Evolutionary conservation across 1,284 basidiomycete species (phyloP).

Genomic region (Rhodotorula sp.): DNA sequence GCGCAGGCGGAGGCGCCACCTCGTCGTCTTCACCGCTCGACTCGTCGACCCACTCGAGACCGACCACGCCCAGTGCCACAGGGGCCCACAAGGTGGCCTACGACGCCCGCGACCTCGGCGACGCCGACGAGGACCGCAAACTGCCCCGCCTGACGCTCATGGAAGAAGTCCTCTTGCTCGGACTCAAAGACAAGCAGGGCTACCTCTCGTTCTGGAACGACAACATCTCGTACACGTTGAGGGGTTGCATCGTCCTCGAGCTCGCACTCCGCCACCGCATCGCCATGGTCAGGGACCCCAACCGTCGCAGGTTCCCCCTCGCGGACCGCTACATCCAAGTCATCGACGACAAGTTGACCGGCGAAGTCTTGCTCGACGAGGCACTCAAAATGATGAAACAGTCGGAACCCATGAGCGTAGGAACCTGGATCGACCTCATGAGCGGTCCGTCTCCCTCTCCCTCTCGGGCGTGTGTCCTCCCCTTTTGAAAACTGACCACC

Average conservation of each 20-base stretch:
- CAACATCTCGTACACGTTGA: conserved; percentile 92
- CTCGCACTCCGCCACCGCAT: conserved; percentile 86
- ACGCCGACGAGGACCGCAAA: conserved; percentile 67
- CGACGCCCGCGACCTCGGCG: conserved; percentile 86
- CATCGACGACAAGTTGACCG: conserved; percentile 83
- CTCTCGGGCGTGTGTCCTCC: not conserved
- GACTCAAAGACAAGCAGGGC: conserved; percentile 62
- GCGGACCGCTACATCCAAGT: conserved; percentile 82
- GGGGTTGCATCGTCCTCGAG: conserved; percentile 92
- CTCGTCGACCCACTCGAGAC: conserved; percentile 13
- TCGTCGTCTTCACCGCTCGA: not conserved
- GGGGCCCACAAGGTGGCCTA: conserved; percentile 71
- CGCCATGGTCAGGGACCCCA: conserved; percentile 79
- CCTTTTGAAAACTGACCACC: not conserved
- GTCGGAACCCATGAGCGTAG: conserved; percentile 78
- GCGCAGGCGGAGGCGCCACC: not conserved
- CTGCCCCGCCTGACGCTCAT: conserved; percentile 88
- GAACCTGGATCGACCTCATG: conserved; percentile 88
- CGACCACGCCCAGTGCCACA: conserved; percentile 8
- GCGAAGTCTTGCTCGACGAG: conserved; percentile 92
- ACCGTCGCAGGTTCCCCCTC: conserved; percentile 70
- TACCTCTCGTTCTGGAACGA: conserved; percentile 98
- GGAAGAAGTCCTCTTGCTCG: conserved; percentile 92
- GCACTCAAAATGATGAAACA: conserved; percentile 88
- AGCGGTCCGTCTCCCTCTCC: conserved; percentile 62